Evolutionary conservation across 129 eudicot species (phyloP), one percentile per base, ranked within the genome.

Genomic region (Silybum marianum): DNA sequence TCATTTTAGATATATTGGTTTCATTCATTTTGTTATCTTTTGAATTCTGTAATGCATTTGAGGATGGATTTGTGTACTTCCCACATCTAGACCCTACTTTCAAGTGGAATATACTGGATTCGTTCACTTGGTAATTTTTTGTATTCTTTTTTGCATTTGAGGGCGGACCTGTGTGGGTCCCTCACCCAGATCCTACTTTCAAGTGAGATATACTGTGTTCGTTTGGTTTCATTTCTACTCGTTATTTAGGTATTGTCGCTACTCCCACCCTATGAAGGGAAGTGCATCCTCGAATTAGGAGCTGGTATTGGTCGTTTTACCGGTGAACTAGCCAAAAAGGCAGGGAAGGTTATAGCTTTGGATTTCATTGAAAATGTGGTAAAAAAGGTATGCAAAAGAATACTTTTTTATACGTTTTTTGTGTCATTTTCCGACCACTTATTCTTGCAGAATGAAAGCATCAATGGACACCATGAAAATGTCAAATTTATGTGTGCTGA

Each of bases 291-390:
- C 12, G 99, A 93, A 82, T 92, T 96, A 23, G 99, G 99, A 82
- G 98, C 97, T 74, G 99, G 99, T 22, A 90, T 81, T 74, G 99
- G 99, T 80, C 98, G 95, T 85, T 96, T 91, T 85, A 96, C 99
- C 28, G 87, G 97, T 69, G 96, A 96, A 84, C 73, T 96, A 19
- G 99, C 92, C 32, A 80, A 90, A 71, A 93, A 80, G 82, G 98
- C 94, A 23, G 91, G 89, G 7, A 85, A 86, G 19, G 88, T 93
- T 72, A 66, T 91, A 70, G 99, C 96, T 24, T 28, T 90, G 40
- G 99, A 93, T 84, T 93, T 90, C 90, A 90, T 88, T 78, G 98
- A 96, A n/a, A 87, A 87, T 71, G 96, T 81, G 63, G 87, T 91
- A 14, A 91, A 93, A 87, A 91, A 93, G 98, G 99, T 28, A 28